Conservation (phyloP, 306 rosid genomes). For the Parietaria judaica region DNA sequence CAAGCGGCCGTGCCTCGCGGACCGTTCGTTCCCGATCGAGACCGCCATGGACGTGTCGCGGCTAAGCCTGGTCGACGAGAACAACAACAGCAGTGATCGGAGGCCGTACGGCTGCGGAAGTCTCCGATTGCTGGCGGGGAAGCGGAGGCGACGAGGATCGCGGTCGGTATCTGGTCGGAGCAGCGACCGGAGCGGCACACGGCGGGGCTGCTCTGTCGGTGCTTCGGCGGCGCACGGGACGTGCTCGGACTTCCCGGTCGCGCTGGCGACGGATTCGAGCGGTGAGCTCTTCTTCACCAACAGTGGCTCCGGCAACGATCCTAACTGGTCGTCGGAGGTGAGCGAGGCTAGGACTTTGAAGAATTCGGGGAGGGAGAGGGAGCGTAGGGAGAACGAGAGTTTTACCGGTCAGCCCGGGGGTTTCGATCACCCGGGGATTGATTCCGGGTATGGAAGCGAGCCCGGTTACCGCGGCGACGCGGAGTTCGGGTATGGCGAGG, state of each 20-base stretch:
- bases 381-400: conserved; percentile 66
- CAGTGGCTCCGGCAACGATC: conserved; percentile 36
- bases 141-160: conserved; percentile 81
- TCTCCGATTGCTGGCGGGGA: conserved; percentile 53
- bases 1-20: conserved; percentile 91
- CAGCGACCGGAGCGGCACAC: conserved; percentile 88
- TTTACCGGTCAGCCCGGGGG: conserved; percentile 57
- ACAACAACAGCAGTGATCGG: conserved; percentile 26
- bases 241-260: conserved; percentile 91
- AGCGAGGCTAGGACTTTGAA: conserved; percentile 50
- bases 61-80: conserved; percentile 64
- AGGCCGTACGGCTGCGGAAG: conserved; percentile 20
- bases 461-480: conserved; percentile 99
- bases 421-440: conserved; percentile 63
- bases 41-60: conserved; percentile 56
- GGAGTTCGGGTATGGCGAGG: conserved; percentile 94
- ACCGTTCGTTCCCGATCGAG: conserved; percentile 57
- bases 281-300: conserved; percentile 85
- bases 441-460: conserved; percentile 95
- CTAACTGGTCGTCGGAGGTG: conserved; percentile 89
- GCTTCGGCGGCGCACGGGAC: conserved; percentile 89
- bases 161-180: conserved; percentile 96
- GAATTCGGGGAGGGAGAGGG: conserved; percentile 68
- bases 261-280: conserved; percentile 87
- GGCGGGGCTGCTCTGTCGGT: conserved; percentile 84